Conservation (phyloP, 2,329 filamentous ascomycete genomes). For the Blastomyces percursus region DNA sequence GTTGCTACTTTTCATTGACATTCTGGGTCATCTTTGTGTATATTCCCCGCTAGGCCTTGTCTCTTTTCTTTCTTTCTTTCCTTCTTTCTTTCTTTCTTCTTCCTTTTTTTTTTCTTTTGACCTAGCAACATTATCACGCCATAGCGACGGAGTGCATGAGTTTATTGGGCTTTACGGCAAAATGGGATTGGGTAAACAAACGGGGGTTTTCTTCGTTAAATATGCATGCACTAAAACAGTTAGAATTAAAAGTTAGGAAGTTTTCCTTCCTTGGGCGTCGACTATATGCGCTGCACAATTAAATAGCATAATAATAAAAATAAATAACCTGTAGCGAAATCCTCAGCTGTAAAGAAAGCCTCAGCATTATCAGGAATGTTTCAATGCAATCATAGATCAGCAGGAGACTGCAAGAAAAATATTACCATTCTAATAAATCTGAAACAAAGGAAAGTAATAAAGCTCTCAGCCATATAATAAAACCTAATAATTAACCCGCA, state of each 20-base stretch:
- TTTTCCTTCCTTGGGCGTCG: background rate
- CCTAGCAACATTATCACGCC: background rate
- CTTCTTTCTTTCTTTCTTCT: background rate
- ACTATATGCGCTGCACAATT: background rate
- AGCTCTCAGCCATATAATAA: background rate
- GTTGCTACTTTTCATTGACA: background rate
- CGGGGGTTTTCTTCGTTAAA: background rate
- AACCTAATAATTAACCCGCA: background rate
- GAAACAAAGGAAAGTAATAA: background rate
- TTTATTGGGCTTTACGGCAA: background rate
- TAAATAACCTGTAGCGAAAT: background rate
- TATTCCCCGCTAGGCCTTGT: background rate
- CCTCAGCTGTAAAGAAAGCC: background rate
- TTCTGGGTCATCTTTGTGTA: background rate
- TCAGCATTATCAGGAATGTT: background rate
- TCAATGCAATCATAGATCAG: background rate
- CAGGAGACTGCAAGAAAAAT: background rate
- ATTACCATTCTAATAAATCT: background rate
- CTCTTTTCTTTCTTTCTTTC: background rate
- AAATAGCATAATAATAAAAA: background rate
- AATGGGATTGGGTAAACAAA: background rate
- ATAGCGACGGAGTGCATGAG: slow-evolving; percentile 8
- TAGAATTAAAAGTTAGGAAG: background rate
- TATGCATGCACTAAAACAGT: background rate
- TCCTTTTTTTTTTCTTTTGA: background rate